Percentiles rank a stretch among this genome's conserved stretches.
These are phyloP conservation scores for Phyllosticta paracitricarpa DNA, from an alignment of 2,329 filamentous ascomycete species.

Conservation along the genomic window DNA sequence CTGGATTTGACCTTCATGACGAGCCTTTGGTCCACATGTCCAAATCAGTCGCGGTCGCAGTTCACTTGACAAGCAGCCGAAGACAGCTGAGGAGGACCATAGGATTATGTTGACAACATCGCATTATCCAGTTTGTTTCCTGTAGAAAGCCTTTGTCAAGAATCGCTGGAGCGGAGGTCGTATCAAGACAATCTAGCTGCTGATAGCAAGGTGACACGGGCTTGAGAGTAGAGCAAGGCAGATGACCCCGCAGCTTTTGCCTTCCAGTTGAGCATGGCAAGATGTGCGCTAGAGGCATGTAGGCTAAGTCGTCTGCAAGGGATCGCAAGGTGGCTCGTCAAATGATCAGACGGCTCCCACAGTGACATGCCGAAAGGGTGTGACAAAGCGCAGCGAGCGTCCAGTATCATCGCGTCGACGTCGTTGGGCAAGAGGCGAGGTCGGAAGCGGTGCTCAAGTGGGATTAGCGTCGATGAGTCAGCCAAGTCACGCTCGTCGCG, in stretches of 20 bases:
- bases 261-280: not conserved
- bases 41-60: not conserved
- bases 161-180: not conserved
- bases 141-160: not conserved
- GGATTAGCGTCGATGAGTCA: not conserved
- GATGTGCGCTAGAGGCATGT: not conserved
- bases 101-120: not conserved
- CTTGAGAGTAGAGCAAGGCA: not conserved
- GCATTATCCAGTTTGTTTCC: not conserved
- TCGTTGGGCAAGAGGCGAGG: not conserved
- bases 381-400: not conserved
- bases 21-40: not conserved
- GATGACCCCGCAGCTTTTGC: not conserved
- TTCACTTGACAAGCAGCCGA: not conserved
- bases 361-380: not conserved
- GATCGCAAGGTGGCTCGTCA: not conserved
- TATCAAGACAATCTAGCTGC: not conserved
- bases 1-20: conserved; percentile 5
- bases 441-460: not conserved
- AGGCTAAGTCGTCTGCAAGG: not conserved
- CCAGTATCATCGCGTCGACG: not conserved
- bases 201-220: not conserved
- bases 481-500: not conserved
- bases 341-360: not conserved
- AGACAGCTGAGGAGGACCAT: not conserved